Percentiles rank a stretch among this genome's conserved stretches.
These are phyloP conservation scores for Hepatocystis sp. DNA, from an alignment of 169 alveolate species.

Conservation along the genomic window DNA sequence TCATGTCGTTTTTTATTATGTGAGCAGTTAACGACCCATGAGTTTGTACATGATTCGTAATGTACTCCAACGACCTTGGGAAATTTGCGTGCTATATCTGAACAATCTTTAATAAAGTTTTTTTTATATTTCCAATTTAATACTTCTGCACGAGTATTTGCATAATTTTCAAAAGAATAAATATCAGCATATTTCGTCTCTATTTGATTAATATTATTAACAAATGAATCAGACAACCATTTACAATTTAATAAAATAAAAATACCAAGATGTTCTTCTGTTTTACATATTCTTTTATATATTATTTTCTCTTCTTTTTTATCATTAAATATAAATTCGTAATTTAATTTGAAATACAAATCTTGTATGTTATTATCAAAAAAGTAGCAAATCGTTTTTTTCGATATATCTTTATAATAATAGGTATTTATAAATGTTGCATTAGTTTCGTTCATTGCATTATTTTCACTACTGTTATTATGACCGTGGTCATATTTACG, in stretches of 20 bases:
- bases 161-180: constrained; percentile 51
- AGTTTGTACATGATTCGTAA: constrained; percentile 60
- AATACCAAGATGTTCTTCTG: constrained; percentile 68
- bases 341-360: constrained; percentile 34
- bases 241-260: constrained; percentile 40
- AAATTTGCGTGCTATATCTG: constrained; percentile 27
- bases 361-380: constrained; percentile 63
- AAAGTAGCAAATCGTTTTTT: constrained; percentile 25
- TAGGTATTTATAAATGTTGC: constrained; percentile 1
- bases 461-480: neutral
- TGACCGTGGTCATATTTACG: neutral
- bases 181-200: constrained; percentile 62
- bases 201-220: constrained; percentile 41
- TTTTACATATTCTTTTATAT: constrained; percentile 28
- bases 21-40: constrained; percentile 75
- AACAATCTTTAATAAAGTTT: constrained; percentile 49
- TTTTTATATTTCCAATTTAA: constrained; percentile 54
- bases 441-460: neutral
- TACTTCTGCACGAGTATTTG: constrained; percentile 42
- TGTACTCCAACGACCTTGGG: constrained; percentile 69
- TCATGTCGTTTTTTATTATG: constrained; percentile 36
- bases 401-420: constrained; percentile 3
- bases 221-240: constrained; percentile 67
- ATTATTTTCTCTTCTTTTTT: constrained; percentile 14
- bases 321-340: constrained; percentile 35